phyloP scores from a whole-genome alignment of 306 rosid genomes.

The Cicer cuneatum region DNA sequence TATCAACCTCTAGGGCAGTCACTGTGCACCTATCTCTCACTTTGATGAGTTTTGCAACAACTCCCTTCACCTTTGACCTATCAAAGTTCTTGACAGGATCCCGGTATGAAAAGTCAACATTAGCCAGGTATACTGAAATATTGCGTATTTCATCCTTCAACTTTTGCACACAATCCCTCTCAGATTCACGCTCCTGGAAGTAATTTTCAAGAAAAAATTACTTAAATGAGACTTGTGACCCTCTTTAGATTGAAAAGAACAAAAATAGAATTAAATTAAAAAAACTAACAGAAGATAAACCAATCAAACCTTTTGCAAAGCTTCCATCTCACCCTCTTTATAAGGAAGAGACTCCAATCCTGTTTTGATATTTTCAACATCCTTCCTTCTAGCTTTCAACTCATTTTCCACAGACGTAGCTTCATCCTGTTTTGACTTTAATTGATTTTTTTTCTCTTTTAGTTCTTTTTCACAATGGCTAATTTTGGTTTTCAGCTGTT shows the following conservation, averaged over 20 bases:
- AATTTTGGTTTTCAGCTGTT: slow-evolving; percentile 81
- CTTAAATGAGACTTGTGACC: slow-evolving; percentile 23
- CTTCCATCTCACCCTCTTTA: slow-evolving; percentile 85
- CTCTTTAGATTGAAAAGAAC: slow-evolving; percentile 29
- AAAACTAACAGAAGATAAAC: slow-evolving; percentile 40
- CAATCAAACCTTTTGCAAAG: slow-evolving; percentile 72
- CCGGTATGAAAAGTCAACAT: slow-evolving; percentile 73
- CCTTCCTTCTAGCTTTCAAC: slow-evolving; percentile 62
- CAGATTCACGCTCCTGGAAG: slow-evolving; percentile 73
- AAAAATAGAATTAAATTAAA: too few species aligned
- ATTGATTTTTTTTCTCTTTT: slow-evolving; percentile 72
- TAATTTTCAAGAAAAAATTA: slow-evolving; percentile 35
- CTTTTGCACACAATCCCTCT: slow-evolving; percentile 75
- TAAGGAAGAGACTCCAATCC: slow-evolving; percentile 76
- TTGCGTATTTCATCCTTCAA: slow-evolving; percentile 83
- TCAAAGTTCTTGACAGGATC: slow-evolving; percentile 88
- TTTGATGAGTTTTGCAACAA: slow-evolving; percentile 89
- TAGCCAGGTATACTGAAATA: slow-evolving; percentile 76
- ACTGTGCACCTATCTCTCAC: slow-evolving; percentile 79
- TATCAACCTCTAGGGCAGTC: slow-evolving; percentile 93
- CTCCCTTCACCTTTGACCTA: slow-evolving; percentile 94
- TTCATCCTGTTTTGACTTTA: slow-evolving; percentile 83
- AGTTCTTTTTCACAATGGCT: slow-evolving; percentile 85
- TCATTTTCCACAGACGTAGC: slow-evolving; percentile 84
- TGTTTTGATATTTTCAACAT: slow-evolving; percentile 64